phyloP scores from a whole-genome alignment of 495 filamentous ascomycete species.

The Sphaerosporella brunnea region DNA sequence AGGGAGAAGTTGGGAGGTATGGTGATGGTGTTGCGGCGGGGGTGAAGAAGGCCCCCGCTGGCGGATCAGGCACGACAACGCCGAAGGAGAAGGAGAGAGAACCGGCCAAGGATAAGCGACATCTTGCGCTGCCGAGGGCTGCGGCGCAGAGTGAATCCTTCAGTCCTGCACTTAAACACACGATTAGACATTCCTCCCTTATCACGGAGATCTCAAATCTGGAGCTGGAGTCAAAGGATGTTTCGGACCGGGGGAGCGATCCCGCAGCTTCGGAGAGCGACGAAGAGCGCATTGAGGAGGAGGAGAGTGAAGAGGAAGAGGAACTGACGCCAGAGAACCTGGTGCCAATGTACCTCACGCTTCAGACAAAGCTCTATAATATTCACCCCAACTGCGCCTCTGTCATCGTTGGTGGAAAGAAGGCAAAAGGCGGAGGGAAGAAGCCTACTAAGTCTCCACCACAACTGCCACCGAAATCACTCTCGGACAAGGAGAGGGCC shows the following conservation, averaged over 20 bases:
- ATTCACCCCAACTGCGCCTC: constrained; percentile 43
- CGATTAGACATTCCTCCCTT: not conserved
- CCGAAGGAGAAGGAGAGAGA: not conserved
- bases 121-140: too few relatives aligned
- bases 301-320: constrained; percentile 37
- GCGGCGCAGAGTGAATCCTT: too few relatives aligned
- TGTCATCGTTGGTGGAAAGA: constrained; percentile 28
- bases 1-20: constrained; percentile 43
- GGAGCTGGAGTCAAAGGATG: constrained; percentile 26
- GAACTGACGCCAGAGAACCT: constrained; percentile 57
- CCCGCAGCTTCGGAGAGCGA: constrained; percentile 1
- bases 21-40: too few relatives aligned
- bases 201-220: constrained; percentile 16
- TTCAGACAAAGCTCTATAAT: constrained; percentile 53
- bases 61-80: not conserved
- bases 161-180: not conserved
- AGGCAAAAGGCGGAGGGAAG: constrained; percentile 28
- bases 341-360: constrained; percentile 52
- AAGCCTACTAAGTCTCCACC: constrained; percentile 12
- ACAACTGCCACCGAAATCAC: constrained; percentile 19
- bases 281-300: constrained; percentile 24
- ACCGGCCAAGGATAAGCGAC: not conserved
- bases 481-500: constrained; percentile 20
- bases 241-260: constrained; percentile 15
- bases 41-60: too few relatives aligned